Evolutionary conservation across 2,329 filamentous ascomycete genomes (phyloP), one percentile per base, ranked within the genome.

Genomic region (Thermothelomyces thermophilus): DNA sequence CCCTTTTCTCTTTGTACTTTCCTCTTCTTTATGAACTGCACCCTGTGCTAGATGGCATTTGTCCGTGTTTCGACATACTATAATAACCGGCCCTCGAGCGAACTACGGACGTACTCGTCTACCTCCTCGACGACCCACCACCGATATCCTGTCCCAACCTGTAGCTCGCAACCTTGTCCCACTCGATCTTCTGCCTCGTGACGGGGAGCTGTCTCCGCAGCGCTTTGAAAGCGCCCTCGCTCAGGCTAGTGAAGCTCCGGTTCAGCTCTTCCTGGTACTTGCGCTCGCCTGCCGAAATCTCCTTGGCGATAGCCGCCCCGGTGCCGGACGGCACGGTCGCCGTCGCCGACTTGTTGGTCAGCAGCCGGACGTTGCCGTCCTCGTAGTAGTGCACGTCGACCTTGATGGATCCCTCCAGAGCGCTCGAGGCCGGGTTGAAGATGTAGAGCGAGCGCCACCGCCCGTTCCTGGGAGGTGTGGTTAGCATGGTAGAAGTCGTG

Each of bases 381-480:
- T 98, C 93, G 73, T 98, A 98, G 77, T 98, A 98, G 75, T 98
- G 93, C 45, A 98, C 91, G 60, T 97, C 90, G 47, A 96, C 87
- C 68, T 91, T 89, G 69, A 97, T 83, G 52, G 77, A 82, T 61
- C 93, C 93, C 33, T 83, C 82, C 37, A 97, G 73, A 41, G 74
- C 74, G 56, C 76, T 75, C 1, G 79, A 79, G n/a, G 82, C 73
- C 4, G 90, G 83, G 55, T 84, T 77, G 68, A 86, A 86, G 61
- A 86, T 78, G 73, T 97, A 97, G 46, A 86, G 77, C 41, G 88
- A 90, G 63, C 93, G 87, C 88, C 93, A 98, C 56, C 93, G 89
- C 55, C 93, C 93, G 71, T 96, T 97, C 88, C 86, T 90, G 5
- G 24, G 17, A 28, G 28, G 9, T 30, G 39, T 37, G 34, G 42